Evolutionary conservation across 2,329 filamentous ascomycete genomes (phyloP).

Genomic region (Aureobasidium vineae): DNA sequence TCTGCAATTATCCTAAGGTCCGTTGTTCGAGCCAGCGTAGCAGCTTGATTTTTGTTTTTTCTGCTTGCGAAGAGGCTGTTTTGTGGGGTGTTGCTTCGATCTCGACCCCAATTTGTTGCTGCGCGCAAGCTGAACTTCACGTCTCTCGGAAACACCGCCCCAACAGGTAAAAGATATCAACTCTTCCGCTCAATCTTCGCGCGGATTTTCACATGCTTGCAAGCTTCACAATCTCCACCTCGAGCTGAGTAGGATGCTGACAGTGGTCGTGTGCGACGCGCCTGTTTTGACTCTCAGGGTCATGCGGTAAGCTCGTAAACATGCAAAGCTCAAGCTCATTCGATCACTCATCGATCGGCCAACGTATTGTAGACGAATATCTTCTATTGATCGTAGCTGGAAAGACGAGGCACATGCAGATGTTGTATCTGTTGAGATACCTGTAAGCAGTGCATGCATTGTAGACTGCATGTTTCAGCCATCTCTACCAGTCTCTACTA

Average conservation of each 20-base stretch:
- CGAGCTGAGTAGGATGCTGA: neutral
- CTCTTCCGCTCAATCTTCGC: neutral
- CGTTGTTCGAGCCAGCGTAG: slow-evolving; percentile 27
- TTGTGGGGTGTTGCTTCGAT: neutral
- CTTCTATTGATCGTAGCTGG: neutral
- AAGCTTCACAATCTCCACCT: no score
- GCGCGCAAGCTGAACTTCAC: neutral
- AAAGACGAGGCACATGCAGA: no score
- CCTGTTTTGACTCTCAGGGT: neutral
- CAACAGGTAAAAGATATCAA: neutral
- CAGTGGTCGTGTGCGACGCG: neutral
- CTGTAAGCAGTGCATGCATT: neutral
- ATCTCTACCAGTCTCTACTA: neutral
- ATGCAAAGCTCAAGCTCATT: neutral
- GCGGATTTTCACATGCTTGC: neutral
- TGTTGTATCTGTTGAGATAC: neutral
- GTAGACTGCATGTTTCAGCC: neutral
- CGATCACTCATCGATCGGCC: neutral
- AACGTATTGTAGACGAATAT: neutral
- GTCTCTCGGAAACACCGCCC: neutral
- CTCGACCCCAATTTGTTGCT: neutral
- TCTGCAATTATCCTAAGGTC: slow-evolving; percentile 26
- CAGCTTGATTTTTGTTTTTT: slow-evolving; percentile 22
- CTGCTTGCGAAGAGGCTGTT: neutral
- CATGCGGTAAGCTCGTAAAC: neutral